Conservation (phyloP, 257 asterid species). For the Nicotiana benthamiana region DNA sequence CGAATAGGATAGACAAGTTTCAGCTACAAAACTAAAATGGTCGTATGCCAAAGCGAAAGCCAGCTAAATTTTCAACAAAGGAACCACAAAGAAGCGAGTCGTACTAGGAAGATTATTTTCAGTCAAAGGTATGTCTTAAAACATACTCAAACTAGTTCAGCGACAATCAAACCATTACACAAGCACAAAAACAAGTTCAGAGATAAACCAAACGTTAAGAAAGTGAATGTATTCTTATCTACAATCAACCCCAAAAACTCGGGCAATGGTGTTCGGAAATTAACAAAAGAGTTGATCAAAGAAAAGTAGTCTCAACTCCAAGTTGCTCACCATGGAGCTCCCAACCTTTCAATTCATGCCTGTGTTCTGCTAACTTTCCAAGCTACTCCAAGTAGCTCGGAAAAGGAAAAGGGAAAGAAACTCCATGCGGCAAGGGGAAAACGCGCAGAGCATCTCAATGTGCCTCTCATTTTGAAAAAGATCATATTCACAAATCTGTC, state of each 20-base stretch:
- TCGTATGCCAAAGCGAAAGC: no score
- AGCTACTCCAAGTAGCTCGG: not conserved
- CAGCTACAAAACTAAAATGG: no score
- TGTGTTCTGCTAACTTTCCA: not conserved
- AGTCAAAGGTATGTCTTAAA: not conserved
- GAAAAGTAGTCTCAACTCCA: constrained; percentile 1
- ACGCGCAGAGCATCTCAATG: not conserved
- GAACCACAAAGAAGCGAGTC: not conserved
- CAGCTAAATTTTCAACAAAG: not conserved
- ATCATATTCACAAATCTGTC: not conserved
- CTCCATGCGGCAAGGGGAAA: not conserved
- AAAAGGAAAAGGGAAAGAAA: not conserved
- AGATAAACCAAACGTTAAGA: not conserved
- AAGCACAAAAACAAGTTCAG: not conserved
- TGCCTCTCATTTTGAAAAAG: not conserved
- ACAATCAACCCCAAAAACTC: not conserved
- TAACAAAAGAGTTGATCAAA: not conserved
- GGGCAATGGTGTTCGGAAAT: not conserved
- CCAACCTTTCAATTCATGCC: not conserved
- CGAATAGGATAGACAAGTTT: not conserved
- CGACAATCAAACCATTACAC: not conserved
- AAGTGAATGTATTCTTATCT: not conserved
- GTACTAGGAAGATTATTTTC: not conserved
- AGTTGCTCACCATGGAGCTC: not conserved
- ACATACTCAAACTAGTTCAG: not conserved